Evolutionary conservation across 441 rosid species (phyloP), one percentile per base, ranked within the genome.

Genomic region (Adansonia madagascariensis): DNA sequence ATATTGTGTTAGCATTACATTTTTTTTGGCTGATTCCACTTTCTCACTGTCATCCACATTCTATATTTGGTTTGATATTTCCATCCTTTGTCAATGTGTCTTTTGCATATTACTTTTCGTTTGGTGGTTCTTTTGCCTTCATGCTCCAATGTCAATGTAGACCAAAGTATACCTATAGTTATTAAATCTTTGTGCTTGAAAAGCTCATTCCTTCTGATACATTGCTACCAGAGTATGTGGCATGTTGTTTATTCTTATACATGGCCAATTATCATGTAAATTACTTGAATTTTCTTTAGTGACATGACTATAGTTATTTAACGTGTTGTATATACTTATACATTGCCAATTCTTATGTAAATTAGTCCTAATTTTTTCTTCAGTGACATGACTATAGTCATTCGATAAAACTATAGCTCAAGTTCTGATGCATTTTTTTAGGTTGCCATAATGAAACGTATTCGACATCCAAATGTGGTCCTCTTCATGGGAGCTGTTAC

Each of bases 401-500:
- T 64, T 64, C 50, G 41, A 27, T 56, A 14, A 8, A 14, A 35
- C 41, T 35, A 17, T 14, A 62, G 41, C 41, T 35, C 41, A 74
- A 2, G 17, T 74, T 57, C 0, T 55, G 50, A 67, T 71, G 6
- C n/a, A 8, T 52, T 55, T 50, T 66, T 80, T 46, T 72, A 95
- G 99, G 98, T 95, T 82, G 93, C 98, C 22, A 93, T 95, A 81
- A 92, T 95, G 99, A 95, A 93, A 85, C 95, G 98, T 8, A 90
- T 95, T 15, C 93, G 99, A 74, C 99, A 95, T 86, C 98, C 97
- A 62, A 93, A 93, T 85, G 97, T 95, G 60, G 98, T 95, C 84
- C 97, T 93, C 76, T 95, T 95, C 83, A 93, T 93, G 99, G 99
- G 99, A 56, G 98, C 99, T 18, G 98, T 95, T 50, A 95, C 97